Conservation (phyloP, 805 yeast genomes). For the Teunomyces cretensis region DNA sequence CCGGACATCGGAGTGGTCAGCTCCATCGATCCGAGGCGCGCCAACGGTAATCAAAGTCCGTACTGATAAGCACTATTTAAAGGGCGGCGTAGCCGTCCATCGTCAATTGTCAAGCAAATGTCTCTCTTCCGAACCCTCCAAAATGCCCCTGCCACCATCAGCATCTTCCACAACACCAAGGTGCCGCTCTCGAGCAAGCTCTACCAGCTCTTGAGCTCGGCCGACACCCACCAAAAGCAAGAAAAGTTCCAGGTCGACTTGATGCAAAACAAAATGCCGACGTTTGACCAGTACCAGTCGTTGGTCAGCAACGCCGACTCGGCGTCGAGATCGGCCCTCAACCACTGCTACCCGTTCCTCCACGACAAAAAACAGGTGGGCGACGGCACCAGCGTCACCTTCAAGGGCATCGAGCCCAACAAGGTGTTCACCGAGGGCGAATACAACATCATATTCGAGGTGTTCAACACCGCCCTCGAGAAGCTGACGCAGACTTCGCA, state of each 20-base stretch:
- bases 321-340: slow-evolving; percentile 24
- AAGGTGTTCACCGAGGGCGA: slow-evolving; percentile 38
- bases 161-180: slow-evolving; percentile 40
- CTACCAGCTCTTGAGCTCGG: slow-evolving; percentile 29
- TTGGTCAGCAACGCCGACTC: slow-evolving; percentile 25
- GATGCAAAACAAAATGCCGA: slow-evolving; percentile 40
- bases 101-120: slow-evolving; percentile 16
- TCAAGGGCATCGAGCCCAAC: slow-evolving; percentile 20
- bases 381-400: slow-evolving; percentile 15
- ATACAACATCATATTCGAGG: slow-evolving; percentile 38
- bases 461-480: slow-evolving; percentile 22
- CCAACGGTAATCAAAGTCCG: slow-evolving; percentile 2
- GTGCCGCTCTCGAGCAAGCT: slow-evolving; percentile 33
- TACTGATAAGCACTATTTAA: not conserved
- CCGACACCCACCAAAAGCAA: slow-evolving; percentile 28
- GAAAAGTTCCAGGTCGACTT: slow-evolving; percentile 35
- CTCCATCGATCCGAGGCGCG: slow-evolving; percentile 2
- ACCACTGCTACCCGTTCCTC: slow-evolving; percentile 38
- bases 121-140: slow-evolving; percentile 44
- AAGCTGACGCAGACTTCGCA: slow-evolving; percentile 22
- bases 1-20: not conserved
- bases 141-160: slow-evolving; percentile 39
- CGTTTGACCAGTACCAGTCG: slow-evolving; percentile 38
- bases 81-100: not conserved
- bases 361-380: slow-evolving; percentile 21